Evolutionary conservation across 805 yeast genomes (phyloP), one percentile per base, ranked within the genome.

Genomic region (Candida sithepensis): DNA sequence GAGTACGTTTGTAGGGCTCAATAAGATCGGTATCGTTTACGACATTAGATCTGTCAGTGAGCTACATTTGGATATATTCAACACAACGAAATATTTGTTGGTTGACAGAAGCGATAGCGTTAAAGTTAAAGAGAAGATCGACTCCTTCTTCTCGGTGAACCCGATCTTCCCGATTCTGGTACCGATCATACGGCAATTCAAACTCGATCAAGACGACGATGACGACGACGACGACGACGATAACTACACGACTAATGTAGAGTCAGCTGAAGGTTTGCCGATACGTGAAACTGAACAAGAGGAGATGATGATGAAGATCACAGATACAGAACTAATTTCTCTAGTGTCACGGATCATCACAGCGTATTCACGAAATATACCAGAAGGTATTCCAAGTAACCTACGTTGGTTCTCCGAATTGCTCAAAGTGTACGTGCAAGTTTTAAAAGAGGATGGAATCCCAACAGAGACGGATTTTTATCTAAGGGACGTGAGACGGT

Each of bases 141-240:
- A 59, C n/a, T 51, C 55, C 1, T 63, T 52, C 43, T 57, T 51
- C 44, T 51, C 54, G 0, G 40, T 53, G 20, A 50, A 58, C 24
- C 68, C 68, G 1, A 54, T 64, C 0, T 47, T 64, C 4, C 64
- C 67, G 1, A 54, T 62, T 5, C 30, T 64, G 20, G 50, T 47
- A 41, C 63, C 61, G 3, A 46, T 58, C 9, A 51, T 54, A 12
- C 45, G 50, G 20, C 49, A 46, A 24, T 26, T 52, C 39, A 41
- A 49, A 6, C 43, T 39, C 3, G 28, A 32, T 2, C 54, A 52
- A 7, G 18, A 16, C 21, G 41, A 9, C 2, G 43, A 48, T 24
- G 23, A 24, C 10, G 41, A 45, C 14, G n/a, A 19, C n/a, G 18
- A 26, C 12, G 12, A 8, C 30, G 12, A 8, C 30, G 12, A 8